Evolutionary conservation across 2,329 filamentous ascomycete genomes (phyloP), one percentile per base, ranked within the genome.

Genomic region (Pseudocercospora macadamiae): DNA sequence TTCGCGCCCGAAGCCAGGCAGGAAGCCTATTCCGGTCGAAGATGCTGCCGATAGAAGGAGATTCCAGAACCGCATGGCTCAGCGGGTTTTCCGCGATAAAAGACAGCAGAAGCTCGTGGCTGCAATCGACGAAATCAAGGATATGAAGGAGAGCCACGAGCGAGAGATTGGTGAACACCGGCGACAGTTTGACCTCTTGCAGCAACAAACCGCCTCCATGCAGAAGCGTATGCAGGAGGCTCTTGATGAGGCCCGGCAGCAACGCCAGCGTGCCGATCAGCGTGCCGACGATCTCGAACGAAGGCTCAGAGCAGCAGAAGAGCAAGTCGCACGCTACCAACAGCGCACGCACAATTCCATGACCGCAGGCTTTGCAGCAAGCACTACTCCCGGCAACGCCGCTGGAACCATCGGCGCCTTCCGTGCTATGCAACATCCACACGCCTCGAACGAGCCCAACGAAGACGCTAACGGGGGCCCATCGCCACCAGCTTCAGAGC

Each of bases 41-140:
- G 96, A 93, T 53, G 92, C 93, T 12, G 90, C 90, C 1, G 96
- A 92, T 42, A 96, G 96, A 79, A 86, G 95, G 65, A 96, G 97
- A 80, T 90, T 91, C 1, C 95, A 97, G 78, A 97, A 97, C 75
- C 85, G 95, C 60, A 90, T 91, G 47, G 93, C 93, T 2, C 93
- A 97, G 77, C 83, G 93, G 59, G 91, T 90, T 1, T 97, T 97
- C 75, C 85, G 93, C 30, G 92, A 96, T 76, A 83, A 93, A 58
- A 86, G 93, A 63, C 91, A 91, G 2, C 90, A 91, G 21, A 89
- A 91, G 36, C 90, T 97, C 5, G 88, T 37, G 14, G 34, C 37
- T 21, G 25, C 54, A 12, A 34, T 48, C 28, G 42, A 51, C 4
- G 51, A 72, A 54, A 63, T 73, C 4, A 79, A 84, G 51, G 74